Evolutionary conservation across 805 yeast genomes (phyloP).

Genomic region (Yamadazyma tumulicola): DNA sequence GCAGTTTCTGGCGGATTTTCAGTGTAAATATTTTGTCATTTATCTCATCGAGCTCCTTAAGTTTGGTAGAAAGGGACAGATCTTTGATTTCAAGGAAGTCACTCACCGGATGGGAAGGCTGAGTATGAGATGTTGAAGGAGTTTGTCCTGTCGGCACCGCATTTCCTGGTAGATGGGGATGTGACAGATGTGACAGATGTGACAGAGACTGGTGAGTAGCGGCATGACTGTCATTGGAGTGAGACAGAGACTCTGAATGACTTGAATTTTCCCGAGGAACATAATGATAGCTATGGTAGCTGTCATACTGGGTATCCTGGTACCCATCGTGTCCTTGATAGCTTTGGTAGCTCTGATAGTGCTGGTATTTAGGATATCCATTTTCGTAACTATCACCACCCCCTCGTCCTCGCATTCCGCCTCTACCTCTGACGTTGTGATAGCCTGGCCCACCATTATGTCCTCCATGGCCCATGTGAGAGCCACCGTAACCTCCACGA

Average conservation of each 20-base stretch:
- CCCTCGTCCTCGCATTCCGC: background rate
- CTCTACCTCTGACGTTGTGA: background rate
- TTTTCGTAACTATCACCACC: background rate
- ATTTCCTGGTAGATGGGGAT: too few species aligned
- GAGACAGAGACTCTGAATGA: too few species aligned
- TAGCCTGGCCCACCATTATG: background rate
- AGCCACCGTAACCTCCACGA: slow-evolving; percentile 2
- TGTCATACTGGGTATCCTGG: too few species aligned
- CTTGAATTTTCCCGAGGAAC: too few species aligned
- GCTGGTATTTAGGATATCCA: background rate
- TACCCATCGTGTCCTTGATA: too few species aligned
- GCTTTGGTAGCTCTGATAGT: background rate
- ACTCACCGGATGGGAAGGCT: slow-evolving; percentile 1
- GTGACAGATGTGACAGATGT: too few species aligned
- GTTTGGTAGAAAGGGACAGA: slow-evolving; percentile 19
- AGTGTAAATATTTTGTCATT: slow-evolving; percentile 23
- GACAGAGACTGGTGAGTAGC: too few species aligned
- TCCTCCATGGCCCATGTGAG: background rate
- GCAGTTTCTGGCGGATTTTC: slow-evolving; percentile 21
- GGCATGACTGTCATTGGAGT: too few species aligned
- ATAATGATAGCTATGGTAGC: too few species aligned
- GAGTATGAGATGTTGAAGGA: too few species aligned
- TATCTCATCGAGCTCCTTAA: slow-evolving; percentile 21
- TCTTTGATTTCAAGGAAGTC: slow-evolving; percentile 5
- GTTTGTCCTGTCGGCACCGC: background rate